Percentiles rank a stretch among this genome's conserved stretches.
Conservation (phyloP, 2,329 filamentous ascomycete genomes). For the Aspergillus calidoustus region DNA sequence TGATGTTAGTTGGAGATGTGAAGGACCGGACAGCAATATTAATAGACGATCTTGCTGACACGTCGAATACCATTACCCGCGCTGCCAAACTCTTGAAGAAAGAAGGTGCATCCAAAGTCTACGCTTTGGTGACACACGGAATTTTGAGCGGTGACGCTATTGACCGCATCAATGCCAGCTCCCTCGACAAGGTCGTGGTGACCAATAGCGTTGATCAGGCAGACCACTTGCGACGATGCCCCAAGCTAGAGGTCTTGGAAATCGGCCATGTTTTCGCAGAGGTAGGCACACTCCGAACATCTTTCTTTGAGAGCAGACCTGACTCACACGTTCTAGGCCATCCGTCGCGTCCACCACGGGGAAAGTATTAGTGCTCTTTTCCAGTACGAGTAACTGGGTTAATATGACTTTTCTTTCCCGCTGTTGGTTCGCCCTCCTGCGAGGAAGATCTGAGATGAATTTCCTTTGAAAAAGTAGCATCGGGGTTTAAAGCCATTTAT, state of each 20-base stretch:
- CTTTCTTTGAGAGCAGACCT: constrained; percentile 20
- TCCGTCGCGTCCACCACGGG: constrained; percentile 93
- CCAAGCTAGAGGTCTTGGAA: constrained; percentile 90
- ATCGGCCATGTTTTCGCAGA: constrained; percentile 89
- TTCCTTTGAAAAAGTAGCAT: constrained; percentile 26
- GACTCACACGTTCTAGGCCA: constrained; percentile 62
- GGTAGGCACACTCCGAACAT: constrained; percentile 50
- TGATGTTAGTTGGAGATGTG: constrained; percentile 94
- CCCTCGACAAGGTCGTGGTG: constrained; percentile 89
- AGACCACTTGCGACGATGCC: constrained; percentile 75
- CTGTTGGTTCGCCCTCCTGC: constrained; percentile 16
- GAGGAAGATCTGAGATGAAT: constrained; percentile 21
- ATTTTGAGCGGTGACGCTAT: constrained; percentile 95
- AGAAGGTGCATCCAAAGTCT: constrained; percentile 85
- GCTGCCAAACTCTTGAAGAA: constrained; percentile 97
- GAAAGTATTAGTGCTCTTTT: constrained; percentile 98
- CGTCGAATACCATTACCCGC: constrained; percentile 94
- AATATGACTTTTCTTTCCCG: constrained; percentile 15
- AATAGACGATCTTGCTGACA: constrained; percentile 93
- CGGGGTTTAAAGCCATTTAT: constrained; percentile 23
- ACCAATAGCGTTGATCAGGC: constrained; percentile 94
- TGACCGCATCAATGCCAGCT: constrained; percentile 88
- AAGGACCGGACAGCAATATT: constrained; percentile 81
- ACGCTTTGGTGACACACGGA: constrained; percentile 91
- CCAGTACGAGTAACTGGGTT: constrained; percentile 67